These are phyloP conservation scores for Boletellus sp. DNA, from an alignment of 1,284 basidiomycete species.

Conservation along the genomic window DNA sequence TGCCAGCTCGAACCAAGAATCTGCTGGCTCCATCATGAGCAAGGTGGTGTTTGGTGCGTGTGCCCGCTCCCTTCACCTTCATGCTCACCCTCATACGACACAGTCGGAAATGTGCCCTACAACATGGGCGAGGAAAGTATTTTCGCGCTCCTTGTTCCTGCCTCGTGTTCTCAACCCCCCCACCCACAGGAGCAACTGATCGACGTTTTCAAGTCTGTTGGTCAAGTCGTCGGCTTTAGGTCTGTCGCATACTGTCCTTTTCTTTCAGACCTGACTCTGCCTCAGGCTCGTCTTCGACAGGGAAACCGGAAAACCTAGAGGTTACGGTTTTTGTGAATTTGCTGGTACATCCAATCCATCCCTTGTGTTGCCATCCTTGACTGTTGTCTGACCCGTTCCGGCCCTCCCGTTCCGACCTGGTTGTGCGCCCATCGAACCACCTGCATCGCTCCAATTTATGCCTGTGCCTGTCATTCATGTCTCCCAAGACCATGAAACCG, in stretches of 20 bases:
- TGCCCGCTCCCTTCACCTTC: background rate
- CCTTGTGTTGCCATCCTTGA: constrained; percentile 25
- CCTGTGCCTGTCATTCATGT: constrained; percentile 13
- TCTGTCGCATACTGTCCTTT: constrained; percentile 25
- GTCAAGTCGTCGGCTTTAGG: constrained; percentile 86
- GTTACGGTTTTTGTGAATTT: constrained; percentile 97
- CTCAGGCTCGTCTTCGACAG: constrained; percentile 90
- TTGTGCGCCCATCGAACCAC: constrained; percentile 12
- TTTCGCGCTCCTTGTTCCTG: background rate
- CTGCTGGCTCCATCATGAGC: constrained; percentile 20
- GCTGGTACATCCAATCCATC: constrained; percentile 66
- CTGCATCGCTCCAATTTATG: constrained; percentile 5
- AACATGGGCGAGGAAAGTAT: constrained; percentile 71
- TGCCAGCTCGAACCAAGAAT: background rate
- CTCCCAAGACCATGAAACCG: constrained; percentile 83
- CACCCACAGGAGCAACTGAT: constrained; percentile 66
- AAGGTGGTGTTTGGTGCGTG: constrained; percentile 34
- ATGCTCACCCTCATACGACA: constrained; percentile 1
- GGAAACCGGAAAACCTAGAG: constrained; percentile 93
- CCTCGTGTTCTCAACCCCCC: constrained; percentile 10
- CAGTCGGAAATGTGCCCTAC: constrained; percentile 85
- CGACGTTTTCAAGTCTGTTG: constrained; percentile 82
- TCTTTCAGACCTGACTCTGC: constrained; percentile 1
- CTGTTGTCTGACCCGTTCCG: constrained; percentile 38
- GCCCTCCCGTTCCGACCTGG: constrained; percentile 16